These are phyloP conservation scores for Coniella vitis DNA, from an alignment of 2,329 filamentous ascomycete species.

Conservation along the genomic window DNA sequence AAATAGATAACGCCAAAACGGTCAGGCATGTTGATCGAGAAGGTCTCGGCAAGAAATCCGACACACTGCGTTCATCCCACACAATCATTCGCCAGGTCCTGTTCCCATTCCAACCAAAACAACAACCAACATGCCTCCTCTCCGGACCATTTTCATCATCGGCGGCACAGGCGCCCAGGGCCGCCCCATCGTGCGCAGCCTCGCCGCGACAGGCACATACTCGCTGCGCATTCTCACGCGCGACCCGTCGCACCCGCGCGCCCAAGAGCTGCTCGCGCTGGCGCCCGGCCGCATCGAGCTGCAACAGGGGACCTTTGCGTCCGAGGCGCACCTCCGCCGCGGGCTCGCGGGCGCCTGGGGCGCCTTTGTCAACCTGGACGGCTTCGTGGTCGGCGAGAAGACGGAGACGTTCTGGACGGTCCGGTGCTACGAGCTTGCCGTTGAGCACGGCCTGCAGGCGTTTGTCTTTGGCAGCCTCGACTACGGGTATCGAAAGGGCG, in stretches of 20 bases:
- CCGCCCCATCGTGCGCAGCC: constrained; percentile 37
- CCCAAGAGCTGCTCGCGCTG: constrained; percentile 34
- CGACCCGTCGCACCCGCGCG: constrained; percentile 32
- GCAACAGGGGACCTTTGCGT: constrained; percentile 39
- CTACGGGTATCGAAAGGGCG: constrained; percentile 15
- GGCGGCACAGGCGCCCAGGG: constrained; percentile 47
- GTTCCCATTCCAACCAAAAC: too few relatives aligned
- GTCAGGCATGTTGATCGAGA: too few relatives aligned
- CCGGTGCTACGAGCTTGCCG: constrained; percentile 17
- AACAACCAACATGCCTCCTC: not conserved
- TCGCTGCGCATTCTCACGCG: constrained; percentile 41
- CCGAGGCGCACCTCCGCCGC: constrained; percentile 35
- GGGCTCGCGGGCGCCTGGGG: constrained; percentile 38
- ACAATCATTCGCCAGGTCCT: too few relatives aligned
- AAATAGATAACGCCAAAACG: too few relatives aligned
- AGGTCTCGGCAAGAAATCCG: too few relatives aligned
- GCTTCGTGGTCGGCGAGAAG: constrained; percentile 18
- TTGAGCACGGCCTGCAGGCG: constrained; percentile 12
- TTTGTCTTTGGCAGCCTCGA: constrained; percentile 17
- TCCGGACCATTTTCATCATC: constrained; percentile 29
- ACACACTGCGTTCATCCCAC: too few relatives aligned
- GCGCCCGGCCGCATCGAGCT: constrained; percentile 36
- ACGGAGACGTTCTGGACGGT: constrained; percentile 17
- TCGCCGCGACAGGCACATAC: constrained; percentile 36
- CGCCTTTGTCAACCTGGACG: constrained; percentile 19